Percentiles rank a stretch among this genome's conserved stretches.
phyloP scores from a whole-genome alignment of 768 basidiomycete species.

The Boletus huronensis region DNA sequence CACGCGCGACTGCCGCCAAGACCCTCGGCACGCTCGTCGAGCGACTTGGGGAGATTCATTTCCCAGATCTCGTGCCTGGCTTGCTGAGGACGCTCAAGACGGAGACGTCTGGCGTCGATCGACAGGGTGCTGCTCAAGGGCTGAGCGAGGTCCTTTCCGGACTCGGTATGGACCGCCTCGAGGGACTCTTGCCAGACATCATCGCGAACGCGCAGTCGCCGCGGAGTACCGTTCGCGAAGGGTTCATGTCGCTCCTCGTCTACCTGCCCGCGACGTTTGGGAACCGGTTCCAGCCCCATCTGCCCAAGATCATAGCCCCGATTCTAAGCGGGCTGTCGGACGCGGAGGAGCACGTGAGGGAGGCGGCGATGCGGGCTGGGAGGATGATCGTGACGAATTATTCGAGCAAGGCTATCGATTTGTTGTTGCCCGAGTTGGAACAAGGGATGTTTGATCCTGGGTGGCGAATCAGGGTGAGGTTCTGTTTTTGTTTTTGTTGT shows the following conservation, averaged over 20 bases:
- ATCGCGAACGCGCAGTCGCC: slow-evolving; percentile 88
- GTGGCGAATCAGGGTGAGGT: slow-evolving; percentile 91
- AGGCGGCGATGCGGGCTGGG: slow-evolving; percentile 98
- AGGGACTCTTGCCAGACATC: slow-evolving; percentile 91
- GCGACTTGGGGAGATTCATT: slow-evolving; percentile 88
- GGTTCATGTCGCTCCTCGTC: slow-evolving; percentile 96
- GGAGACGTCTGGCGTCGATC: slow-evolving; percentile 91
- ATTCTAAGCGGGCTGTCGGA: slow-evolving; percentile 91
- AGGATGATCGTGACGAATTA: slow-evolving; percentile 97
- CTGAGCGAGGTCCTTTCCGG: slow-evolving; percentile 93
- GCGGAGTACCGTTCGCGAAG: slow-evolving; percentile 88
- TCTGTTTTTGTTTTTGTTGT: neutral
- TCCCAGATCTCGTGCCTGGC: slow-evolving; percentile 93
- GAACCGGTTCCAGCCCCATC: slow-evolving; percentile 91
- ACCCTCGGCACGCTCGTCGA: slow-evolving; percentile 96
- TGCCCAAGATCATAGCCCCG: slow-evolving; percentile 90
- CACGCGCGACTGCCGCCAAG: slow-evolving; percentile 95
- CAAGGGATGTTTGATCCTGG: slow-evolving; percentile 90
- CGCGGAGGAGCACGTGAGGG: slow-evolving; percentile 90
- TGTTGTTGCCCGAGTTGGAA: slow-evolving; percentile 91
- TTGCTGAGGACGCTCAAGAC: slow-evolving; percentile 85
- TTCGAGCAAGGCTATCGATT: slow-evolving; percentile 85
- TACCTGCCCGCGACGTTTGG: slow-evolving; percentile 96
- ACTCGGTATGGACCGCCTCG: slow-evolving; percentile 95
- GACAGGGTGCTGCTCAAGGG: slow-evolving; percentile 97